These are phyloP conservation scores for Clavariopsis aquatica DNA, from an alignment of 495 filamentous ascomycete species.

Conservation along the genomic window DNA sequence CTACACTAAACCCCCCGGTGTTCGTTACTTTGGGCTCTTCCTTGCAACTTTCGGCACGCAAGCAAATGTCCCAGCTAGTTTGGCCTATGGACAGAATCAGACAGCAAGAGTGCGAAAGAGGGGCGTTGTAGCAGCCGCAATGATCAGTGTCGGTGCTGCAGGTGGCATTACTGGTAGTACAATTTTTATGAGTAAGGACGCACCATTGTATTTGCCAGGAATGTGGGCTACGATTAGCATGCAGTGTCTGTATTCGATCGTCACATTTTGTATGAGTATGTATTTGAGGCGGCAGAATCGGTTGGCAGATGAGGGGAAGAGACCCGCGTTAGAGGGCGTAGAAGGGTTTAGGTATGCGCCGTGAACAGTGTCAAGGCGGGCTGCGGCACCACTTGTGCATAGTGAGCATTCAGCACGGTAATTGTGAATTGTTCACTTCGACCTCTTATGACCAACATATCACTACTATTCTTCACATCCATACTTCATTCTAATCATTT, in stretches of 20 bases:
- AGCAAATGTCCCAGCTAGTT: constrained; percentile 10
- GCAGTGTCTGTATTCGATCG: constrained; percentile 14
- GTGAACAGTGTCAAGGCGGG: neutral
- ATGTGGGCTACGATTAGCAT: constrained; percentile 23
- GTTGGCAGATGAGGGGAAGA: constrained; percentile 21
- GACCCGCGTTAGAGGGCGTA: constrained; percentile 11
- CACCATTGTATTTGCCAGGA: constrained; percentile 18
- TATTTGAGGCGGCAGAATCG: constrained; percentile 12
- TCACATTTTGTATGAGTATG: constrained; percentile 20
- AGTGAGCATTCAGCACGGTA: too few relatives aligned
- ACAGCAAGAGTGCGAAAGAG: constrained; percentile 18
- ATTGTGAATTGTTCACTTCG: too few relatives aligned
- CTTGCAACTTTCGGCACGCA: constrained; percentile 19
- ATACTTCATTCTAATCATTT: constrained; percentile 15
- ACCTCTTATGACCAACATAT: neutral
- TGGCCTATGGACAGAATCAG: constrained; percentile 21
- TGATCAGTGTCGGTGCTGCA: constrained; percentile 21
- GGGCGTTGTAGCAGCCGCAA: constrained; percentile 12
- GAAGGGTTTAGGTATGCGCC: constrained; percentile 19
- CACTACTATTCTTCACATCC: neutral
- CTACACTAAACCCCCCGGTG: constrained; percentile 14
- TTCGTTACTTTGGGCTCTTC: constrained; percentile 17
- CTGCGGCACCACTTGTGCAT: too few relatives aligned
- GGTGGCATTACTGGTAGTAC: constrained; percentile 18
- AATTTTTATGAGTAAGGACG: constrained; percentile 21